Evolutionary conservation across 2,329 filamentous ascomycete species (phyloP), one percentile per base, ranked within the genome.

Genomic region (Nannizziopsis barbatae): DNA sequence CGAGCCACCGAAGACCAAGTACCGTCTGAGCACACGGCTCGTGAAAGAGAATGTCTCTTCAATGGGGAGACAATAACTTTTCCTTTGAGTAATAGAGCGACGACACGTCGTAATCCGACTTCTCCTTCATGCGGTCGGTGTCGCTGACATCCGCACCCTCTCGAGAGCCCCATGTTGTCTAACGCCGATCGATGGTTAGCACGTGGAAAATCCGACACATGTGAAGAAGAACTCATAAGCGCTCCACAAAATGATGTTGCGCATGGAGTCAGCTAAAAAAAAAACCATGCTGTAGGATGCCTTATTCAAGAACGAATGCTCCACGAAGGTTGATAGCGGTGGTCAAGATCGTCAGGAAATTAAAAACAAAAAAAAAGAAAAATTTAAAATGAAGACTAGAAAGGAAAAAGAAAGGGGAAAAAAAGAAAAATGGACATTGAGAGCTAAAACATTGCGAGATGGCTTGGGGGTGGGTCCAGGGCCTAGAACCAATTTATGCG

Each of bases 111-210:
- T 47, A 47, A 22, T 47, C 45, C 7, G 37, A 30, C 8, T 54
- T 56, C 32, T 54, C 49, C 35, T 50, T 49, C 54, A 56, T 54
- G 6, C 54, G 52, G 27, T 56, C 54, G 12, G 49, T 51, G 40
- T 56, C 54, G 38, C 90, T 83, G 56, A 80, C 75, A 65, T 94
- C 87, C 62, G 85, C 87, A 58, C 89, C 87, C 56, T 85, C 84
- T 64, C 87, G 82, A 67, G 85, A 93, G 60, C 87, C 87, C 87
- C 87, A 94, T 36, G 86, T 89, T 33, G 87, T 94, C 87, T 94
- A 62, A 48, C 43, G 30, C 17, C 32, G 32, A 11, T 27, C 27
- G 37, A 43, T 15, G 48, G 35, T 40, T 46, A 42, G 41, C 10
- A 41, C 54, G 43, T 52, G 32, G 37, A 36, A 49, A 45, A 41